Base-by-base conservation (phyloP, 371 early-diverging fungal genomes). In the Polyrhizophydium stewartii region DNA sequence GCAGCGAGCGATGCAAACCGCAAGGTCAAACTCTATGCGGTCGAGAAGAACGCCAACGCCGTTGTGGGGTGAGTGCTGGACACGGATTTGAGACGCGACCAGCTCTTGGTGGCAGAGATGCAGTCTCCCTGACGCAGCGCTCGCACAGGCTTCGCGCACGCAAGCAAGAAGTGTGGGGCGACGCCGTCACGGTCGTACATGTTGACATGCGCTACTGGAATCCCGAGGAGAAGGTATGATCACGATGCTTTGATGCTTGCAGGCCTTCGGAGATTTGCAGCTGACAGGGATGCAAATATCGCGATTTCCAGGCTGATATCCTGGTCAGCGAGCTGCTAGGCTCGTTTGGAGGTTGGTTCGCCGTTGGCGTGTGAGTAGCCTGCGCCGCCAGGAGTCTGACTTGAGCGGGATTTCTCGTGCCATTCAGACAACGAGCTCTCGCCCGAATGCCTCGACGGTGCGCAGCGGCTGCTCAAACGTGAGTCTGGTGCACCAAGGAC, bases 1-100 rank as follows among this genome's bases (percentile, higher is more conserved):
- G 93, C 96, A 0, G 84, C 95, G 1, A 85, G 84, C 22, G 76
- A 73, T 51, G 83, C 90, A 3, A 71, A 80, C 13, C 77, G 84
- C 0, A 75, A 74, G 37, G 85, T 96, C 12, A 72, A 77, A 9
- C 64, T 95, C 17, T 87, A 87, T 70, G 96, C 96, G 0, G 68
- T 97, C 1, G 97, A 97, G 67, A 96, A 97, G 81, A 97, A 96
- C 64, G 90, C 93, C 0, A 94, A 93, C 67, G 96, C 96, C 0
- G 85, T 89, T 78, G 90, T 94, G 16, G 91, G 88, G 86, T 88
- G 80, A 75, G 84, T 67, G 13, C 24, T 19, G 9, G 41, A 41
- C n/a, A 31, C 41, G 28, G 22, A 21, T 3, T 35, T n/a, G n/a
- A n/a, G n/a, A n/a, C n/a, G n/a, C n/a, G n/a, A n/a, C n/a, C n/a